Percentiles rank a stretch among this genome's conserved stretches.
phyloP scores from a whole-genome alignment of 352 stramenopile species.

The Lagenidium sp. region DNA sequence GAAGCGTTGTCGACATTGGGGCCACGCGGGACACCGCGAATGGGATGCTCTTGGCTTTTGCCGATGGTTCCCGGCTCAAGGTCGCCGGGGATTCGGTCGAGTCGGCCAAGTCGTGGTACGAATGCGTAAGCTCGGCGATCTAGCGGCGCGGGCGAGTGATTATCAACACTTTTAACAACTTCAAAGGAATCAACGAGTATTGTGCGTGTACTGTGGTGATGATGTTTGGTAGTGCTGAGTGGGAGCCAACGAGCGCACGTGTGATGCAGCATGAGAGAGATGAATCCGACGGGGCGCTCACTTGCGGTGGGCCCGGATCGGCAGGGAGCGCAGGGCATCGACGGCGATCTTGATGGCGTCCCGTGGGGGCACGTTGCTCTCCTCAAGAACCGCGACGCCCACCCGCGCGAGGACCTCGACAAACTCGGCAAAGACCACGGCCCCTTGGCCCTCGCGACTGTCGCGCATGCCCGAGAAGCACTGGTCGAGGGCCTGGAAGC shows the following conservation, averaged over 20 bases:
- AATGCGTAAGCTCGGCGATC: constrained; percentile 37
- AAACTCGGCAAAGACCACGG: constrained; percentile 70
- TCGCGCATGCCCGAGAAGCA: constrained; percentile 49
- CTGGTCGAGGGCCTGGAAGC: constrained; percentile 41
- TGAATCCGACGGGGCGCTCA: no score
- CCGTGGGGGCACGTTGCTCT: constrained; percentile 44
- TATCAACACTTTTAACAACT: not conserved
- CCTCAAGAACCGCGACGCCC: constrained; percentile 43
- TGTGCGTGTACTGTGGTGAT: no score
- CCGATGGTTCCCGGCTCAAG: constrained; percentile 48
- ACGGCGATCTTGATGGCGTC: constrained; percentile 73
- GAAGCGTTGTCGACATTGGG: constrained; percentile 47
- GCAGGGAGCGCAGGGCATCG: constrained; percentile 55
- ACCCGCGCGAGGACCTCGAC: constrained; percentile 61
- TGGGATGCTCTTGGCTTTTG: constrained; percentile 60
- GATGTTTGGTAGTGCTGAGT: no score
- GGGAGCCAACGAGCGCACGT: no score
- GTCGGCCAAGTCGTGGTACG: constrained; percentile 62
- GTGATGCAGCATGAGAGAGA: no score
- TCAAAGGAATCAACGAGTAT: constrained; percentile 1
- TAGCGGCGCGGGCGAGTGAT: constrained; percentile 1
- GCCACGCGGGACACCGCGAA: constrained; percentile 54
- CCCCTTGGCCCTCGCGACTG: constrained; percentile 19
- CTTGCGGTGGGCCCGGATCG: constrained; percentile 26
- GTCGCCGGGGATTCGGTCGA: constrained; percentile 64